These are phyloP conservation scores for Saccharomyces hybrid DNA, from an alignment of 1,139 yeast species.

Conservation along the genomic window DNA sequence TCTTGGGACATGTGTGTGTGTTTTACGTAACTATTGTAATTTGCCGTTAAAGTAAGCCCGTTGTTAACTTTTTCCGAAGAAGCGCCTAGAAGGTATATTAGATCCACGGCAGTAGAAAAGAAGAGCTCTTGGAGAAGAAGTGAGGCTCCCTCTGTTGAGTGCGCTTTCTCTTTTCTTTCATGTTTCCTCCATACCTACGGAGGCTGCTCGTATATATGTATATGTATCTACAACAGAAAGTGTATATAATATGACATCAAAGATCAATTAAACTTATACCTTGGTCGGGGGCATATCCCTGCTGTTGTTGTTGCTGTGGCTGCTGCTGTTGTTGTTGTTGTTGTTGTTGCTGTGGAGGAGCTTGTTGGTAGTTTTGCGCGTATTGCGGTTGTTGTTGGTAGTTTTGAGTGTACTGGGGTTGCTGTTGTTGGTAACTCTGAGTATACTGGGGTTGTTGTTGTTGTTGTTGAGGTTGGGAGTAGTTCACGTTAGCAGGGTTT, in stretches of 20 bases:
- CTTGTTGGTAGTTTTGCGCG: neutral
- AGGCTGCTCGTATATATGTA: neutral
- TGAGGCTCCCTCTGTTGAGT: no score
- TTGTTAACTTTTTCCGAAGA: neutral
- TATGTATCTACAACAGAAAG: neutral
- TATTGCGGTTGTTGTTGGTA: slow-evolving; percentile 4
- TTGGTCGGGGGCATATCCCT: slow-evolving; percentile 26
- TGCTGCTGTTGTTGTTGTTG: no score
- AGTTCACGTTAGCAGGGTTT: neutral
- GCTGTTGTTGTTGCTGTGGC: slow-evolving; percentile 26
- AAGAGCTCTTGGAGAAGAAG: neutral
- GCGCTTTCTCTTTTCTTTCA: no score
- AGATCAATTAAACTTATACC: slow-evolving; percentile 34
- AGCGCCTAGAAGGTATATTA: neutral
- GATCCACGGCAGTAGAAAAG: neutral
- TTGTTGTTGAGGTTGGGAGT: slow-evolving; percentile 24
- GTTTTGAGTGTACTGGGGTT: neutral
- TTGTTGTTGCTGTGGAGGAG: slow-evolving; percentile 28
- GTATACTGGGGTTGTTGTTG: neutral
- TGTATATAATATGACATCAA: slow-evolving; percentile 6
- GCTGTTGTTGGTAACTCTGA: slow-evolving; percentile 1
- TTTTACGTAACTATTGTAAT: neutral
- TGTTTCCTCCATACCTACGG: no score
- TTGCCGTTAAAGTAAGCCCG: neutral
- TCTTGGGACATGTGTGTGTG: neutral